Percentiles rank a stretch among this genome's conserved stretches.
These are phyloP conservation scores for Neofusicoccum sp. DNA, from an alignment of 2,329 filamentous ascomycete species.

Conservation along the genomic window DNA sequence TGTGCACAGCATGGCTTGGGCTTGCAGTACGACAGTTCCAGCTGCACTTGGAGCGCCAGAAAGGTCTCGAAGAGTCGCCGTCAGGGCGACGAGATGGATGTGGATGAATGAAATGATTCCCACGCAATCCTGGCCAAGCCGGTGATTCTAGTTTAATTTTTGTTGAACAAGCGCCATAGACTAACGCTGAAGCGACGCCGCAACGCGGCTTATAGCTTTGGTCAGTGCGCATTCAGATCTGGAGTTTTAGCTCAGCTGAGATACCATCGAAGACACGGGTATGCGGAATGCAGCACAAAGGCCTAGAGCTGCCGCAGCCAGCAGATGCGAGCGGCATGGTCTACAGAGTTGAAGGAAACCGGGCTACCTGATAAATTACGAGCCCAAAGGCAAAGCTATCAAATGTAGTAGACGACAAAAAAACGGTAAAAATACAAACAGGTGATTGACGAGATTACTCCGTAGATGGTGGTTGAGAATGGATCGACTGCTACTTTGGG, in stretches of 20 bases:
- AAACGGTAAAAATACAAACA: no score
- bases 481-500: no score
- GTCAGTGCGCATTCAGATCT: neutral
- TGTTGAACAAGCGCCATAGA: neutral
- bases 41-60: neutral
- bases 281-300: neutral
- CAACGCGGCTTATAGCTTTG: neutral
- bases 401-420: no score
- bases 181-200: neutral
- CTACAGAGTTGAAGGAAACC: no score
- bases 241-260: constrained; percentile 4
- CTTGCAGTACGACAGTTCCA: constrained; percentile 1
- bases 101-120: constrained; percentile 9
- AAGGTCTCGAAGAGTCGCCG: no score
- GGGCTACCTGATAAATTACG: no score
- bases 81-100: constrained; percentile 3
- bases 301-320: no score
- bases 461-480: no score
- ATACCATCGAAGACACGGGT: neutral
- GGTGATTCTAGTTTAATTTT: neutral
- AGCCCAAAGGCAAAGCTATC: no score
- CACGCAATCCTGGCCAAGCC: neutral
- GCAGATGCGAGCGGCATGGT: no score
- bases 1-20: neutral
- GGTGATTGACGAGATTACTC: no score